phyloP scores from a whole-genome alignment of 805 yeast genomes.

The Yamadazyma olivae region DNA sequence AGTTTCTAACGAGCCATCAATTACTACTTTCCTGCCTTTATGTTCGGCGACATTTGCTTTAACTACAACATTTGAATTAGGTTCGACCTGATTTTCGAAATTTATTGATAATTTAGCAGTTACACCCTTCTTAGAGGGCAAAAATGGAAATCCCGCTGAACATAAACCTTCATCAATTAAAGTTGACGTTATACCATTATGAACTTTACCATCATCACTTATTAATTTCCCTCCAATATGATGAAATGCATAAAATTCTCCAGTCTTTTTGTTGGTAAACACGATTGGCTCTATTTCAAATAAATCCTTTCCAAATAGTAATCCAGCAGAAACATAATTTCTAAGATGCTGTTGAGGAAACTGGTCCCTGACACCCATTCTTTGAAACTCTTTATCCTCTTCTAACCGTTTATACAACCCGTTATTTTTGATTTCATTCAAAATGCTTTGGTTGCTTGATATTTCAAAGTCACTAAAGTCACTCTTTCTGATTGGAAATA shows the following conservation, averaged over 20 bases:
- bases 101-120: slow-evolving; percentile 74
- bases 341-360: slow-evolving; percentile 57
- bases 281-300: slow-evolving; percentile 76
- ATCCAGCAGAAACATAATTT: slow-evolving; percentile 70
- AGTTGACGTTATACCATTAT: slow-evolving; percentile 77
- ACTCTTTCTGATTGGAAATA: slow-evolving; percentile 28
- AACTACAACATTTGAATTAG: slow-evolving; percentile 63
- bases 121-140: slow-evolving; percentile 84
- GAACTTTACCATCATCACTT: slow-evolving; percentile 71
- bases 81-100: slow-evolving; percentile 61
- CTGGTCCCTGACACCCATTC: slow-evolving; percentile 14
- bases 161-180: slow-evolving; percentile 83
- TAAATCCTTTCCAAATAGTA: slow-evolving; percentile 63
- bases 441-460: slow-evolving; percentile 18
- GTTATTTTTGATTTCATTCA: slow-evolving; percentile 17
- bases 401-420: slow-evolving; percentile 17
- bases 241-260: slow-evolving; percentile 60
- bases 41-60: slow-evolving; percentile 61
- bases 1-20: slow-evolving; percentile 63
- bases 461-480: slow-evolving; percentile 10
- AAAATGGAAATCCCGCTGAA: slow-evolving; percentile 74
- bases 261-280: slow-evolving; percentile 47
- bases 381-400: slow-evolving; percentile 11
- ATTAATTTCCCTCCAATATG: slow-evolving; percentile 66
- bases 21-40: slow-evolving; percentile 80